These are phyloP conservation scores for Fraxinus platypoda DNA, from an alignment of 305 asterid genomes.

Conservation along the genomic window DNA sequence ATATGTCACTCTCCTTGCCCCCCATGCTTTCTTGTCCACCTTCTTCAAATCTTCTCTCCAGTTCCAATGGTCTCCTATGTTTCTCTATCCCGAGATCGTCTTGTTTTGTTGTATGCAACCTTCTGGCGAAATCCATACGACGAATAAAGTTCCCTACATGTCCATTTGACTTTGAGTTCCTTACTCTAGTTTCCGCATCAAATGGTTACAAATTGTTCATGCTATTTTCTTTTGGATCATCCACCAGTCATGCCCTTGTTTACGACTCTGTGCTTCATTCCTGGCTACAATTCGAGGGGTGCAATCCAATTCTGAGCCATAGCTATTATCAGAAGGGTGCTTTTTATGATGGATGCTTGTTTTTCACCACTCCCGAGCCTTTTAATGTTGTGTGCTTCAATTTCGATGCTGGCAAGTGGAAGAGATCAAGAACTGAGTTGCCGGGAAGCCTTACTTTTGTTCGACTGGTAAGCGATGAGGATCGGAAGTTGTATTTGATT, in stretches of 20 bases:
- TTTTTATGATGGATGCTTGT: slow-evolving; percentile 28
- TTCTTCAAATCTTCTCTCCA: slow-evolving; percentile 34
- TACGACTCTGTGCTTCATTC: slow-evolving; percentile 35
- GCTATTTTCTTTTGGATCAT: slow-evolving; percentile 40
- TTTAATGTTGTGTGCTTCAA: slow-evolving; percentile 31
- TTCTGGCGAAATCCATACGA: slow-evolving; percentile 36
- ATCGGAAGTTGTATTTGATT: slow-evolving; percentile 40
- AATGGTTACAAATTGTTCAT: slow-evolving; percentile 41
- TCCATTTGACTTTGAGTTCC: slow-evolving; percentile 44
- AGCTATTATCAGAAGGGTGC: slow-evolving; percentile 50
- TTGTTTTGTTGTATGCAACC: slow-evolving; percentile 45
- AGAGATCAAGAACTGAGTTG: slow-evolving; percentile 16
- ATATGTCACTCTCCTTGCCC: slow-evolving; percentile 33
- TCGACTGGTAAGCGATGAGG: slow-evolving; percentile 46
- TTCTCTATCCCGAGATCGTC: slow-evolving; percentile 37
- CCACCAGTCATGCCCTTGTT: slow-evolving; percentile 29
- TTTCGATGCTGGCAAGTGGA: slow-evolving; percentile 49
- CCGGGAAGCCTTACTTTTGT: slow-evolving; percentile 47
- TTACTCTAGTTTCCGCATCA: slow-evolving; percentile 34
- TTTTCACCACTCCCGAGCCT: slow-evolving; percentile 60
- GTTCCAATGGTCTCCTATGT: slow-evolving; percentile 59
- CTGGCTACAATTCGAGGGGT: slow-evolving; percentile 39
- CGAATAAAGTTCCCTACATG: slow-evolving; percentile 42
- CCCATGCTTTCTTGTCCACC: slow-evolving; percentile 29
- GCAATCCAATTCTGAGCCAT: slow-evolving; percentile 26